Evolutionary conservation across 768 basidiomycete genomes (phyloP), one percentile per base, ranked within the genome.

Genomic region (Clitopilus hobsonii): DNA sequence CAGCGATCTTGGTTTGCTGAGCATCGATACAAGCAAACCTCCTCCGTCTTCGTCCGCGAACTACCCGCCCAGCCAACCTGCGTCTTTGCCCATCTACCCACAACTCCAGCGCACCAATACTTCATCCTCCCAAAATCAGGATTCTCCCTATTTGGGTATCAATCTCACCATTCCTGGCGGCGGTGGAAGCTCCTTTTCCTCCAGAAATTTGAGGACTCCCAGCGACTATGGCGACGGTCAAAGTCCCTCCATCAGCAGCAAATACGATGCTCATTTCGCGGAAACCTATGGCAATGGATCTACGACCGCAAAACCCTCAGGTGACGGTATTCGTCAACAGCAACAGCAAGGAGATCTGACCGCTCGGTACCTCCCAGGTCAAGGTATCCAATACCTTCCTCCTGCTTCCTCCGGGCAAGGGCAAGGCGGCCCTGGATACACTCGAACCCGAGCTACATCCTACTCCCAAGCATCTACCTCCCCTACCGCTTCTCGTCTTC

Each of bases 41-140:
- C 65, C 69, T 3, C 55, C 65, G 0, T 51, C 49, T 5, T 74
- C 77, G 18, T 75, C 81, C n/a, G 71, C 73, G 1, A 65, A 74
- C 54, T 75, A 79, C 41, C 81, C 83, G 13, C 78, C 83, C 1
- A 85, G 84, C 62, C 85, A 89, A 59, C 85, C 89, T 0, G 78
- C 88, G 0, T 91, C 88, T 1, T 75, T 91, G 16, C 89, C 90
- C 36, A 88, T 88, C 51, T 89, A 89, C 56, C 83, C 86, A 1
- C 82, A 85, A 0, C 73, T 82, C 2, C 71, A 80, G 0, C 67
- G 77, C 18, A 85, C 87, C 27, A 71, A 82, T 38, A 65, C 72
- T 54, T 70, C 72, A 14, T 71, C 80, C 0, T 45, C 41, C 3
- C 41, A 45, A 45, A 45, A 45, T 11, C 41, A 45, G 18, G 41